Percentiles rank a stretch among this genome's conserved stretches.
Evolutionary conservation across 805 yeast genomes (phyloP).

Genomic region (Candida bentonensis): DNA sequence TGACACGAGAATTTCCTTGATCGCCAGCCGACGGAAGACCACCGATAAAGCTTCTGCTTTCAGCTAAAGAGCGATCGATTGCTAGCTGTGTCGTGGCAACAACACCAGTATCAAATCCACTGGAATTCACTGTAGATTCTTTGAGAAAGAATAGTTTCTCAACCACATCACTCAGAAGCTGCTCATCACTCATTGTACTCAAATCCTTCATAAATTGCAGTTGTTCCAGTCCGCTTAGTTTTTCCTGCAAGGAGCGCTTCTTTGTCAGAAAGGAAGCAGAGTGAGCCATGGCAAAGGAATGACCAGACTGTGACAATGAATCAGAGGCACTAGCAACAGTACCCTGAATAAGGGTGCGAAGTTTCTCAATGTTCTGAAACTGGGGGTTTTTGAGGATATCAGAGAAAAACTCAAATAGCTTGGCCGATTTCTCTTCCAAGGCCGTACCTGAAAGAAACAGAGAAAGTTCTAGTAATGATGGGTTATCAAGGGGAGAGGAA

Average conservation of each 20-base stretch:
- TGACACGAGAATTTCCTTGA: constrained; percentile 14
- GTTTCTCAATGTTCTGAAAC: constrained; percentile 50
- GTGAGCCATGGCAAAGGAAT: constrained; percentile 58
- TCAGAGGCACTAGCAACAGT: constrained; percentile 67
- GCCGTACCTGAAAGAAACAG: constrained; percentile 57
- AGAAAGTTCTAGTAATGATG: constrained; percentile 33
- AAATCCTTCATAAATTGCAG: constrained; percentile 53
- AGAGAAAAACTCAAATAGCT: constrained; percentile 51
- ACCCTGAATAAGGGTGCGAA: constrained; percentile 58
- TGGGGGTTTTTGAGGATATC: constrained; percentile 60
- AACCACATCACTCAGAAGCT: constrained; percentile 37
- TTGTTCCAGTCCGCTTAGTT: constrained; percentile 63
- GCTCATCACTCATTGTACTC: constrained; percentile 36
- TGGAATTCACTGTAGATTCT: constrained; percentile 27
- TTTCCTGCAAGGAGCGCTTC: constrained; percentile 46
- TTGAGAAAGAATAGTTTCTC: constrained; percentile 34
- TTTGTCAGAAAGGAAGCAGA: constrained; percentile 53
- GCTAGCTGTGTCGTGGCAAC: constrained; percentile 24
- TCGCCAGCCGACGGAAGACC: background rate
- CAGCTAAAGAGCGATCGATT: background rate
- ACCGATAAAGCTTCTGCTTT: background rate
- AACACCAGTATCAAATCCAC: constrained; percentile 21
- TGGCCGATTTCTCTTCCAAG: constrained; percentile 44
- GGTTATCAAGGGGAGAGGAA: constrained; percentile 30
- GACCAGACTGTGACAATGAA: constrained; percentile 77